A percentile compares a stretch with the other conserved stretches of the same genome.
phyloP scores from a whole-genome alignment of 2,329 filamentous ascomycete species.

The Colletotrichum echinochloae region DNA sequence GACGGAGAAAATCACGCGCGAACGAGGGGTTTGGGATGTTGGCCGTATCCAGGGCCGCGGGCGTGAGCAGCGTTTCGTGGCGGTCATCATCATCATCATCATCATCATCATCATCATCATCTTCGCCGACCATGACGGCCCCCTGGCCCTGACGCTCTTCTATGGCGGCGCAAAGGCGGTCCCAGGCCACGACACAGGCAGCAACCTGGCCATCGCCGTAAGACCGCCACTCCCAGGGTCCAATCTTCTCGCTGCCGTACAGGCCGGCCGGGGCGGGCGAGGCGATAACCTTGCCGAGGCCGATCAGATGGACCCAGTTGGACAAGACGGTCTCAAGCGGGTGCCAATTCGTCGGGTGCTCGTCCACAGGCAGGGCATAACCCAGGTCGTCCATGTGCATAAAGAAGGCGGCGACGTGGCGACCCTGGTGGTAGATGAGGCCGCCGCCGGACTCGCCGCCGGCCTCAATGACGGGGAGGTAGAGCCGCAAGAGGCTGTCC shows the following conservation, averaged over 20 bases:
- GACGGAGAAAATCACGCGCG: background rate
- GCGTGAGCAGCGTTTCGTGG: background rate
- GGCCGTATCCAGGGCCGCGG: background rate
- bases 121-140: background rate
- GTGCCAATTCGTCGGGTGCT: constrained; percentile 43
- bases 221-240: constrained; percentile 48
- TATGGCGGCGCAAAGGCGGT: constrained; percentile 45
- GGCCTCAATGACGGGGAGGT: constrained; percentile 42
- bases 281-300: constrained; percentile 44
- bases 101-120: background rate
- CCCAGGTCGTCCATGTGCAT: constrained; percentile 43
- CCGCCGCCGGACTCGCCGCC: constrained; percentile 43
- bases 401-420: constrained; percentile 44
- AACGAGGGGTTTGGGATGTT: background rate
- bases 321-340: constrained; percentile 46
- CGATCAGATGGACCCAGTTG: constrained; percentile 46
- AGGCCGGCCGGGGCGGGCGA: constrained; percentile 40
- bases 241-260: constrained; percentile 42
- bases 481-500: constrained; percentile 45
- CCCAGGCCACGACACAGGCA: constrained; percentile 43
- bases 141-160: constrained; percentile 41
- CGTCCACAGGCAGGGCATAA: constrained; percentile 42
- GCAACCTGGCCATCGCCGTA: constrained; percentile 48
- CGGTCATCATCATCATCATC: background rate
- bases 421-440: constrained; percentile 48